phyloP scores from a whole-genome alignment of 2,329 filamentous ascomycete genomes.

The Microdochium bolleyi region DNA sequence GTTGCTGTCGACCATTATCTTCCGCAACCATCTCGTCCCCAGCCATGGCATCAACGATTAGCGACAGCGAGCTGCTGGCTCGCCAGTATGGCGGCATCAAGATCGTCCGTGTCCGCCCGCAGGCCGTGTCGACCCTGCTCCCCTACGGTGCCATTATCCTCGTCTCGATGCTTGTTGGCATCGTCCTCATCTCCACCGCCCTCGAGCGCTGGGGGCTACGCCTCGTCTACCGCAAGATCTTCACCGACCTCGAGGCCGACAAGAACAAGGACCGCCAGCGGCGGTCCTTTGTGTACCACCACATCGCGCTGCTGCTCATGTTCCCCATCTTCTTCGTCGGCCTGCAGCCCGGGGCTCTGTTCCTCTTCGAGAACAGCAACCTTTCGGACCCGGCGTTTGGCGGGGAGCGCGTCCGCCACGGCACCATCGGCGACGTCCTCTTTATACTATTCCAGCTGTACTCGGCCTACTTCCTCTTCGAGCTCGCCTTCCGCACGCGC shows the following conservation, averaged over 20 bases:
- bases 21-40: no score
- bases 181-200: background rate
- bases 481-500: background rate
- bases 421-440: conserved; percentile 1
- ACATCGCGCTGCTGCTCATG: background rate
- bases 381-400: background rate
- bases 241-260: background rate
- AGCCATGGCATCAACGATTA: no score
- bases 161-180: background rate
- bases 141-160: background rate
- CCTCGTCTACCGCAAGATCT: background rate
- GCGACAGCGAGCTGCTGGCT: no score
- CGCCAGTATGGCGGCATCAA: background rate
- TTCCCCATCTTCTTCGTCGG: background rate
- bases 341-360: background rate
- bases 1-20: no score
- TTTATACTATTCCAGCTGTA: background rate
- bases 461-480: conserved; percentile 1
- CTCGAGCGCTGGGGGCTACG: background rate
- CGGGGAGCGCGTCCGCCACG: background rate
- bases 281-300: background rate
- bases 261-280: background rate
- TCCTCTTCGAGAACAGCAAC: background rate
- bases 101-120: background rate
- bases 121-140: background rate